Conservation (phyloP, 31 red algal species). For the Endocladia muricata region DNA sequence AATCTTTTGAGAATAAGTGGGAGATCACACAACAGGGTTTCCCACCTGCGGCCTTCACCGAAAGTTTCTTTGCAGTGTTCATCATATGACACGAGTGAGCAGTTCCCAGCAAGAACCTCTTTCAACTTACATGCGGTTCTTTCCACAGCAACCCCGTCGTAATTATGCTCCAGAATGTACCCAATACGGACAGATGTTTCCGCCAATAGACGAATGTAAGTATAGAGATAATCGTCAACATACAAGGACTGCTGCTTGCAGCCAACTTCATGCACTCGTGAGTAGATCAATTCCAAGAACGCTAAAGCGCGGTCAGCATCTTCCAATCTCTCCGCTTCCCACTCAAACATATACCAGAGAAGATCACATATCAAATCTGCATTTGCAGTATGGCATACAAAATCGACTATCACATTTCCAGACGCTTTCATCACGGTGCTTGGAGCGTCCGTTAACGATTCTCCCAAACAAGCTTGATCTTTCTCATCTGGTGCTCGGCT, state of each 20-base stretch:
- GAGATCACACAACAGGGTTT: conserved; percentile 23
- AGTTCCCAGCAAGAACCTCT: conserved; percentile 28
- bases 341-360: conserved; percentile 53
- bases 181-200: conserved; percentile 30
- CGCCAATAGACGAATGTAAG: conserved; percentile 43
- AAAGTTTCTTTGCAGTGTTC: conserved; percentile 38
- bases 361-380: conserved; percentile 31
- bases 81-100: conserved; percentile 8
- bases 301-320: conserved; percentile 26
- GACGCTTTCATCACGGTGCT: neutral
- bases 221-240: conserved; percentile 44
- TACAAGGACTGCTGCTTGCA: neutral
- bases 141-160: conserved; percentile 17
- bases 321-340: conserved; percentile 36
- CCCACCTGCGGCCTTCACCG: conserved; percentile 19
- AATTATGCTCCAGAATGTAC: conserved; percentile 18
- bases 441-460: neutral
- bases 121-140: conserved; percentile 10
- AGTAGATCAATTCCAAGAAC: conserved; percentile 28
- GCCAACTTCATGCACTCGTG: conserved; percentile 12
- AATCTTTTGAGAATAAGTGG: conserved; percentile 32
- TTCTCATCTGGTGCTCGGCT: neutral
- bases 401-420: too few species aligned
- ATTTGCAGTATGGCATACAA: conserved; percentile 41
- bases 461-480: too few species aligned